A percentile compares a stretch with the other conserved stretches of the same genome.
Evolutionary conservation across 768 basidiomycete genomes (phyloP).

Genomic region (Boletus vinaceobasis): DNA sequence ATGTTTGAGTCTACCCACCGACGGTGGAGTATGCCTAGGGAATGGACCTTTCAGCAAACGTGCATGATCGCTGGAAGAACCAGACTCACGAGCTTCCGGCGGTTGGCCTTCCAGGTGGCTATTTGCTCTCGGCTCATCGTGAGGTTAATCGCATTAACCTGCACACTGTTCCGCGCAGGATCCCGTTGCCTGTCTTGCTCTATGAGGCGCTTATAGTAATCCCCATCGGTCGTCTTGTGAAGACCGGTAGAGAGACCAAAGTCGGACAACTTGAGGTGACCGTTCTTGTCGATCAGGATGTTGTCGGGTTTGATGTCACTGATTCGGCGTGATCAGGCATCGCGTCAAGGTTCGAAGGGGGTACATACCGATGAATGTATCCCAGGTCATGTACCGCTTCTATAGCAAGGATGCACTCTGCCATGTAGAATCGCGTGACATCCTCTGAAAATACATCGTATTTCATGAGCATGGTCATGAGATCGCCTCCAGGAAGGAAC

Average conservation of each 20-base stretch:
- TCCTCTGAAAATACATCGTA: conserved; percentile 99
- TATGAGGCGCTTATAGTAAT: conserved; percentile 88
- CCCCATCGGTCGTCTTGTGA: conserved; percentile 93
- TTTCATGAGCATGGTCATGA: conserved; percentile 99
- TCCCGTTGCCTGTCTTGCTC: conserved; percentile 69
- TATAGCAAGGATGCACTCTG: conserved; percentile 95
- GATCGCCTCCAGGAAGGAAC: conserved; percentile 87
- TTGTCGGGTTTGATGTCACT: conserved; percentile 99
- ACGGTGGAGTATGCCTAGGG: conserved; percentile 89
- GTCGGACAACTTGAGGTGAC: conserved; percentile 96
- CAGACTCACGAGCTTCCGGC: conserved; percentile 78
- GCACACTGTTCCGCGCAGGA: conserved; percentile 86
- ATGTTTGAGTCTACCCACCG: conserved; percentile 30
- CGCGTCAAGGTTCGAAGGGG: neutral
- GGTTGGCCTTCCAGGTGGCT: conserved; percentile 98
- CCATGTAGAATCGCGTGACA: conserved; percentile 98
- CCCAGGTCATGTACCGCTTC: conserved; percentile 98
- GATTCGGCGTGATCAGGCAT: conserved; percentile 9
- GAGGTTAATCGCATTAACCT: conserved; percentile 95
- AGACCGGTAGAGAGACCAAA: conserved; percentile 97
- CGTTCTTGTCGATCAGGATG: conserved; percentile 94
- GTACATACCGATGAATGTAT: conserved; percentile 89
- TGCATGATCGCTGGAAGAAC: neutral
- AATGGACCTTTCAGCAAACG: conserved; percentile 6
- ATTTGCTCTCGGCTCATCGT: conserved; percentile 97